Evolutionary conservation across 805 yeast genomes (phyloP), one percentile per base, ranked within the genome.

Genomic region (Wickerhamiella alocasiicola): DNA sequence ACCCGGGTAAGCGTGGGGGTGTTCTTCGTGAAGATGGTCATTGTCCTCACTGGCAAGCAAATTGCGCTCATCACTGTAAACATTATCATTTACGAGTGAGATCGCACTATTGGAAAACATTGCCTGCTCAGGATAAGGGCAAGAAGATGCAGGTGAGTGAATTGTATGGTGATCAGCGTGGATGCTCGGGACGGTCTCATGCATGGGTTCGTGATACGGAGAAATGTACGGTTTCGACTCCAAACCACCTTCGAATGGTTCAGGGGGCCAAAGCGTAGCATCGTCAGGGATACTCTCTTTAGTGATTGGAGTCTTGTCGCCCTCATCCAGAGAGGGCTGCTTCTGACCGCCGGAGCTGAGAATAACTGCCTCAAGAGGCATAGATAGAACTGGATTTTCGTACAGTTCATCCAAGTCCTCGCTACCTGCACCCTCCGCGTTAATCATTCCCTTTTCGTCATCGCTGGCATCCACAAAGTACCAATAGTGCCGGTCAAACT

Each of bases 311-410:
- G 5, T 12, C 9, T 15, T 3, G 16, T 16, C 32, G 11, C 12
- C 20, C 5, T 19, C 11, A 18, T n/a, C 24, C 21, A 17, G 6
- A 9, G 16, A 13, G n/a, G 11, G 6, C 4, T 19, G 28, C 39
- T 36, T 36, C 20, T 27, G 21, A 23, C 30, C 31, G 5, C n/a
- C 19, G 6, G 39, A 27, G 19, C 20, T 32, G 17, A 36, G 9
- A 21, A 36, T 36, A 12, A 21, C 27, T 11, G 20, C 13, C 13
- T 29, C 32, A 3, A 36, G 39, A 15, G 23, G 31, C 33, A 26
- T 28, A 15, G 25, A 29, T 19, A 42, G 38, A 3, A 46, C 47
- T 4, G 55, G 55, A 36, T 51, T 47, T 36, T 44, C 47, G 31
- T 44, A 49, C 31, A 40, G 25, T 18, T 40, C 46, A 21, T 36